phyloP scores from a whole-genome alignment of 2,329 filamentous ascomycete species.

The Fusarium decemcellulare region DNA sequence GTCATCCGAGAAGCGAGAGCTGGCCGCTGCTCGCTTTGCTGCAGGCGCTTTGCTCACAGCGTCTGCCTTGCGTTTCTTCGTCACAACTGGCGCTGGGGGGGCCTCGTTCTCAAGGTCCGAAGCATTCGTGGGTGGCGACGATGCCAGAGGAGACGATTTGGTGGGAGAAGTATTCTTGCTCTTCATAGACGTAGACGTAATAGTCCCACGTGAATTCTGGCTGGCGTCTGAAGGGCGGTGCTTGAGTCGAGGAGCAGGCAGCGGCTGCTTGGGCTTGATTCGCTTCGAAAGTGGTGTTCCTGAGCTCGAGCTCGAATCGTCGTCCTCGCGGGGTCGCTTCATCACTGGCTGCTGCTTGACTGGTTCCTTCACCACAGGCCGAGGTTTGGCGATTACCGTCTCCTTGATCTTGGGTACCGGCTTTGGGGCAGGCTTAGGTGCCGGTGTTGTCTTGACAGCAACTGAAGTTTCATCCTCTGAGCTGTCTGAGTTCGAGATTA shows the following conservation, averaged over 20 bases:
- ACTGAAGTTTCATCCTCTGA: conserved; percentile 64
- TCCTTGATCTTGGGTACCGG: conserved; percentile 48
- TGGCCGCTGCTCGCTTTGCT: conserved; percentile 49
- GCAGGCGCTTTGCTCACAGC: conserved; percentile 40
- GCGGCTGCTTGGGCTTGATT: conserved; percentile 64
- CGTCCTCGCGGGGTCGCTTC: conserved; percentile 68
- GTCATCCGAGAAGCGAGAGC: conserved; percentile 53
- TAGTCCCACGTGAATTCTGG: conserved; percentile 60
- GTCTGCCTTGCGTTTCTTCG: conserved; percentile 62
- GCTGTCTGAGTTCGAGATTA: conserved; percentile 69
- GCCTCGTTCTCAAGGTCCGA: conserved; percentile 69
- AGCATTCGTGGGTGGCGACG: conserved; percentile 75
- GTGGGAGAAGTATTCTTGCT: conserved; percentile 70
- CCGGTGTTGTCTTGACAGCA: conserved; percentile 47
- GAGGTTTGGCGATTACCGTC: conserved; percentile 51
- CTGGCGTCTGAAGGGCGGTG: conserved; percentile 65
- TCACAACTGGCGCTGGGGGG: conserved; percentile 43
- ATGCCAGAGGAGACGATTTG: conserved; percentile 76
- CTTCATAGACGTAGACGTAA: conserved; percentile 59
- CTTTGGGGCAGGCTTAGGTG: conserved; percentile 41
- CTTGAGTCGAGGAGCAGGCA: conserved; percentile 53
- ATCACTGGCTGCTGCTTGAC: conserved; percentile 50
- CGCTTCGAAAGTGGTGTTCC: conserved; percentile 71
- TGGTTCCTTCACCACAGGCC: conserved; percentile 47
- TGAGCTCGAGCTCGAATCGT: conserved; percentile 72